phyloP scores from a whole-genome alignment of 1,284 basidiomycete genomes.

The Tranzscheliella williamsii region DNA sequence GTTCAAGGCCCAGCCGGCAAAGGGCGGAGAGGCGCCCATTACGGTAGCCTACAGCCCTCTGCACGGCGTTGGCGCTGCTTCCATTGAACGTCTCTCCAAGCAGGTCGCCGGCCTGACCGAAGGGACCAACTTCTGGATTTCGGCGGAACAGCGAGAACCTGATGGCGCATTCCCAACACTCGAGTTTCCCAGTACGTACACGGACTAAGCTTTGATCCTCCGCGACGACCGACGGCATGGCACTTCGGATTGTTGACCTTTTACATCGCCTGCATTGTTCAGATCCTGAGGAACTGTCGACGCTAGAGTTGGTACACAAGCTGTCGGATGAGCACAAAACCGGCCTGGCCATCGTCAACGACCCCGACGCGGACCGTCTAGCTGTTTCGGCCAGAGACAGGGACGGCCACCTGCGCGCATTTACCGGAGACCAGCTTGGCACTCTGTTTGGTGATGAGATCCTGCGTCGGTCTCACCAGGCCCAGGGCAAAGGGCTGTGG shows the following conservation, averaged over 20 bases:
- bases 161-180: conserved; percentile 53
- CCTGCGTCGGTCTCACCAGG: conserved; percentile 29
- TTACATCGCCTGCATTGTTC: too few relatives aligned
- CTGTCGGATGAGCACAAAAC: conserved; percentile 43
- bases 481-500: conserved; percentile 20
- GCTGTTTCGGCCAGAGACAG: conserved; percentile 43
- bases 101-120: conserved; percentile 35
- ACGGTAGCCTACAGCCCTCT: conserved; percentile 49
- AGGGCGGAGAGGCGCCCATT: conserved; percentile 19
- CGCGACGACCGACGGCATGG: too few relatives aligned
- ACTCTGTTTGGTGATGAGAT: conserved; percentile 49
- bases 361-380: conserved; percentile 52
- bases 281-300: conserved; percentile 52
- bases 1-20: conserved; percentile 4
- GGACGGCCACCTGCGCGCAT: conserved; percentile 31
- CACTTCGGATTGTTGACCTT: not conserved
- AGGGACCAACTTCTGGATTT: conserved; percentile 37
- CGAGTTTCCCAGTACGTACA: conserved; percentile 44
- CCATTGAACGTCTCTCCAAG: conserved; percentile 26
- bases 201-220: not conserved
- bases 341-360: conserved; percentile 49
- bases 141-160: conserved; percentile 44
- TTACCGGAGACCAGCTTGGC: conserved; percentile 52
- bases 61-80: conserved; percentile 49
- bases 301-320: conserved; percentile 47